Evolutionary conservation across 306 rosid genomes (phyloP).

Genomic region (Acacia melanoxylon): DNA sequence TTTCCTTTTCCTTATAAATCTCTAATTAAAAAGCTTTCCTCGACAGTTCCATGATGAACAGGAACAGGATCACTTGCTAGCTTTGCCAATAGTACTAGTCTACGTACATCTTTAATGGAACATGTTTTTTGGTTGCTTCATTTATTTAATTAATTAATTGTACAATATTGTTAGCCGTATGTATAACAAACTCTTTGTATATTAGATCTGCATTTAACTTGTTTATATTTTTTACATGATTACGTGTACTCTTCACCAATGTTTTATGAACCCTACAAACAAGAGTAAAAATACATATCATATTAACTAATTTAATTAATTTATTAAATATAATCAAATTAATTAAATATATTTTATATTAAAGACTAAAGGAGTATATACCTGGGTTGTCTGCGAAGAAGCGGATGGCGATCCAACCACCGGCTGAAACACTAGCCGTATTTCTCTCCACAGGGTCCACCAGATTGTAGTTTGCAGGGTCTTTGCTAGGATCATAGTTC

Average conservation of each 20-base stretch:
- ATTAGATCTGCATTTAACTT: not conserved
- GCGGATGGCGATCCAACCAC: constrained; percentile 80
- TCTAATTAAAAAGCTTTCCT: not conserved
- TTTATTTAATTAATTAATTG: too few relatives aligned
- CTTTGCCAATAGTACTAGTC: not conserved
- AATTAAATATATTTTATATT: too few relatives aligned
- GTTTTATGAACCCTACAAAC: not conserved
- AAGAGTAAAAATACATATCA: too few relatives aligned
- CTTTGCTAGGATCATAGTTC: constrained; percentile 62
- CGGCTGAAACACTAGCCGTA: constrained; percentile 65
- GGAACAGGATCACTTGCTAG: not conserved
- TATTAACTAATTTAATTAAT: too few relatives aligned
- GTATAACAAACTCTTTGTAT: not conserved
- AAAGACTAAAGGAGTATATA: not conserved
- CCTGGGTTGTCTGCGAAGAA: constrained; percentile 87
- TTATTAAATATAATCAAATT: too few relatives aligned
- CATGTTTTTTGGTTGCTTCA: not conserved
- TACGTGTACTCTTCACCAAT: not conserved
- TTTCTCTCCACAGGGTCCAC: constrained; percentile 78
- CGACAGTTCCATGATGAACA: not conserved
- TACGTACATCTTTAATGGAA: not conserved
- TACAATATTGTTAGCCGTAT: not conserved
- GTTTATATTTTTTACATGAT: not conserved
- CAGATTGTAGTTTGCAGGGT: constrained; percentile 63
- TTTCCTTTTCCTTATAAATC: not conserved